Evolutionary conservation across 129 eudicot genomes (phyloP).

Genomic region (Rutidosis leptorrhynchoides): DNA sequence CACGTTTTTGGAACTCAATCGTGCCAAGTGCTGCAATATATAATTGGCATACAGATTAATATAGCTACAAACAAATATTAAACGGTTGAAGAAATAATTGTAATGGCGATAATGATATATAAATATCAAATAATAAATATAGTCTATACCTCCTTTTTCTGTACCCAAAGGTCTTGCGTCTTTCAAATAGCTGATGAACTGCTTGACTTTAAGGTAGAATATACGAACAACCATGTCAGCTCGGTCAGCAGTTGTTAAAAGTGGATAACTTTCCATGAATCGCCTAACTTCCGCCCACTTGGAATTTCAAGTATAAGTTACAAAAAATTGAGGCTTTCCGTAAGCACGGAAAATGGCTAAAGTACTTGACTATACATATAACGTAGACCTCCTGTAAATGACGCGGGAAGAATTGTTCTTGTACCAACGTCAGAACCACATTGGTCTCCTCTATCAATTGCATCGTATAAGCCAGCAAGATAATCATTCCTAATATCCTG

Average conservation of each 20-base stretch:
- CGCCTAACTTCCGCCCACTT: not conserved
- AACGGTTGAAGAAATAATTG: not conserved
- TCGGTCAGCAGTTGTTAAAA: not conserved
- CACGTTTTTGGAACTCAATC: not conserved
- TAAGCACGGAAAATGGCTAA: not conserved
- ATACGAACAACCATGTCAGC: not conserved
- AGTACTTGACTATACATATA: not conserved
- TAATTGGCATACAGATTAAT: no score
- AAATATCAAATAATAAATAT: no score
- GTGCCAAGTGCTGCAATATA: not conserved
- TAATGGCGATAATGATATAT: no score
- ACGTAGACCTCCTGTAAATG: not conserved
- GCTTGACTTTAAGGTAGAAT: no score
- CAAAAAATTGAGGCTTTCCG: not conserved
- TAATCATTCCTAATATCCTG: not conserved
- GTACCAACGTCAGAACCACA: not conserved
- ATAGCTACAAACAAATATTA: no score
- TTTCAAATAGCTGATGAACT: no score
- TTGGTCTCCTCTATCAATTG: not conserved
- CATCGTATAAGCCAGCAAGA: not conserved
- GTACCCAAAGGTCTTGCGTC: no score
- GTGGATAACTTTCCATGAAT: not conserved
- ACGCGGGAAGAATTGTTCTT: not conserved
- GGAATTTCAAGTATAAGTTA: not conserved
- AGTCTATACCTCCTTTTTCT: no score